phyloP scores from a whole-genome alignment of 768 basidiomycete genomes.

The Leccinum variicolor region DNA sequence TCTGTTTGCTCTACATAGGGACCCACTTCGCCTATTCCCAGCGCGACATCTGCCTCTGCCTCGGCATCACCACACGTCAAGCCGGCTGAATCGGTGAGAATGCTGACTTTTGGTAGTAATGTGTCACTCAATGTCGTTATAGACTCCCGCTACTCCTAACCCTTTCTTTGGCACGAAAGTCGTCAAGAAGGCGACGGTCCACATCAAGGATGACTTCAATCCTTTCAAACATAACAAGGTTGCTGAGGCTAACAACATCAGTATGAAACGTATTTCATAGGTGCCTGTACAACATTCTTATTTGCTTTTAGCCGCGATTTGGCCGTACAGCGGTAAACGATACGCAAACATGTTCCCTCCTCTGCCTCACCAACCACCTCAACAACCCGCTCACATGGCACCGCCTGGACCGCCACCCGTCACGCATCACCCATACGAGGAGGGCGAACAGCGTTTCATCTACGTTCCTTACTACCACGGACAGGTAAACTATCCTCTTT shows the following conservation, averaged over 20 bases:
- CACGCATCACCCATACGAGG: conserved; percentile 76
- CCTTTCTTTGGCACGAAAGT: conserved; percentile 86
- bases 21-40: conserved; percentile 45
- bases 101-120: not conserved
- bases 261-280: conserved; percentile 46
- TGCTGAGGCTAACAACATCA: conserved; percentile 64
- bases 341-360: conserved; percentile 76
- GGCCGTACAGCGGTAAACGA: conserved; percentile 91
- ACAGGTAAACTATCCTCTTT: conserved; percentile 43
- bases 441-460: conserved; percentile 67
- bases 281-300: not conserved
- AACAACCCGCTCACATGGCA: conserved; percentile 62
- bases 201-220: conserved; percentile 96
- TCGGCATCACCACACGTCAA: conserved; percentile 64
- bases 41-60: conserved; percentile 40
- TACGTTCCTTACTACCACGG: conserved; percentile 84
- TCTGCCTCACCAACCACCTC: conserved; percentile 54
- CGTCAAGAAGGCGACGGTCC: conserved; percentile 74
- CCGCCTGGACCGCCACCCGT: conserved; percentile 67
- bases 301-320: conserved; percentile 53
- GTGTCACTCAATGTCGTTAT: conserved; percentile 10
- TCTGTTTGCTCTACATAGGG: conserved; percentile 34
- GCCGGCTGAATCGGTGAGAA: conserved; percentile 47
- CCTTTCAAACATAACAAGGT: conserved; percentile 90
- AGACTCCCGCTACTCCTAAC: conserved; percentile 58